A percentile compares a stretch with the other conserved stretches of the same genome.
Evolutionary conservation across 2,329 filamentous ascomycete species (phyloP).

Genomic region (Pochonia chlamydosporia): DNA sequence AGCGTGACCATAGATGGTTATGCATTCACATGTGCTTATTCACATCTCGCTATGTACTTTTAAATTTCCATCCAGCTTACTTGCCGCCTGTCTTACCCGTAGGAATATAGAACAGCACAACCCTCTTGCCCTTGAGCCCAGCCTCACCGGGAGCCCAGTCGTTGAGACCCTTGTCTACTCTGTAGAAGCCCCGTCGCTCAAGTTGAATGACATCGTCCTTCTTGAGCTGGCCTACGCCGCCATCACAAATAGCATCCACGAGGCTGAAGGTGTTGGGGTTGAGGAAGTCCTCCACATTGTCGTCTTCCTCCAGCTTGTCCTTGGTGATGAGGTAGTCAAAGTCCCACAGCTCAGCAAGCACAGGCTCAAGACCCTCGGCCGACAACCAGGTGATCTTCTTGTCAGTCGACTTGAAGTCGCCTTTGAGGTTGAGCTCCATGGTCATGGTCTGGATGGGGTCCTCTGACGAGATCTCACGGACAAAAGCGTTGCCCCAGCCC

Average conservation of each 20-base stretch:
- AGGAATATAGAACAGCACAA: constrained; percentile 53
- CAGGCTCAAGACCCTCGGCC: constrained; percentile 65
- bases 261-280: constrained; percentile 70
- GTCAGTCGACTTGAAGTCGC: constrained; percentile 89
- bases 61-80: constrained; percentile 2
- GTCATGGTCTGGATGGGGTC: constrained; percentile 64
- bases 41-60: neutral
- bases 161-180: constrained; percentile 63
- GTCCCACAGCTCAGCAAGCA: constrained; percentile 82
- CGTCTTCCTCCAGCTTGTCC: constrained; percentile 86
- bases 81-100: constrained; percentile 35
- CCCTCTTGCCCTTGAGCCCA: constrained; percentile 37
- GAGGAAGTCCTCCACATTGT: constrained; percentile 77
- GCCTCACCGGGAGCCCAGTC: constrained; percentile 47
- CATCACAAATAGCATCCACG: constrained; percentile 72
- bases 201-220: constrained; percentile 92
- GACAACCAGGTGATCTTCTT: constrained; percentile 97
- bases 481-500: constrained; percentile 90
- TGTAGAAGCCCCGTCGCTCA: constrained; percentile 87
- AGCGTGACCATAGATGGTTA: too few relatives aligned
- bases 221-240: constrained; percentile 72
- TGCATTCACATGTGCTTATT: neutral
- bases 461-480: constrained; percentile 56
- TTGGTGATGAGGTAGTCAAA: constrained; percentile 96
- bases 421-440: constrained; percentile 82